These are phyloP conservation scores for Ophiosphaerella herpotricha DNA, from an alignment of 2,329 filamentous ascomycete species.

Conservation along the genomic window DNA sequence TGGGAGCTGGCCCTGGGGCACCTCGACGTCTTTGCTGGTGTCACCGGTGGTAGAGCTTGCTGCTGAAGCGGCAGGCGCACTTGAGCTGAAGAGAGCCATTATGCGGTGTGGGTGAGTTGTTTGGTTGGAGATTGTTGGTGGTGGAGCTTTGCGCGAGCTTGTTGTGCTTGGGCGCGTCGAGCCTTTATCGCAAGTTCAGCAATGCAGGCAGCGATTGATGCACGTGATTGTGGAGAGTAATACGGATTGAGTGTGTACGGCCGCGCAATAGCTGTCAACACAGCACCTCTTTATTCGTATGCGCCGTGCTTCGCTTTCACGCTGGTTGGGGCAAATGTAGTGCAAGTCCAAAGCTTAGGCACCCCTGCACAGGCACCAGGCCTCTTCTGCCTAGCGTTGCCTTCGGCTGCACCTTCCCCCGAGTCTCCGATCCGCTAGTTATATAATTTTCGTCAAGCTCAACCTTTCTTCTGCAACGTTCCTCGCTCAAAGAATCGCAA, in stretches of 20 bases:
- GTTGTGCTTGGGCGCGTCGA: slow-evolving; percentile 2
- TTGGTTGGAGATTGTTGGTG: slow-evolving; percentile 4
- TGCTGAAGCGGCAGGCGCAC: slow-evolving; percentile 57
- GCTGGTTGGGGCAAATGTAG: slow-evolving; percentile 23
- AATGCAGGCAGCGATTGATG: background rate
- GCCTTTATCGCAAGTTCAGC: slow-evolving; percentile 5
- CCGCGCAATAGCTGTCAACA: slow-evolving; percentile 7
- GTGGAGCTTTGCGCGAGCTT: slow-evolving; percentile 22
- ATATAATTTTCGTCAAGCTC: slow-evolving; percentile 23
- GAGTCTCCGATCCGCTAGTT: slow-evolving; percentile 11
- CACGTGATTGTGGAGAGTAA: background rate
- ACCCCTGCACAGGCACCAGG: slow-evolving; percentile 24
- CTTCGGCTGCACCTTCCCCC: slow-evolving; percentile 22
- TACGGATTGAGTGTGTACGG: background rate
- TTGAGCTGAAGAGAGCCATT: slow-evolving; percentile 67
- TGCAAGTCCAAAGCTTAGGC: slow-evolving; percentile 28
- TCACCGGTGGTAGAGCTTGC: slow-evolving; percentile 81
- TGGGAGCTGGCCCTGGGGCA: slow-evolving; percentile 69
- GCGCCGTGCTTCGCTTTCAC: slow-evolving; percentile 10
- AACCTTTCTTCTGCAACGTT: slow-evolving; percentile 59
- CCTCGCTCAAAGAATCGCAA: slow-evolving; percentile 99
- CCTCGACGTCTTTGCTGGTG: slow-evolving; percentile 82
- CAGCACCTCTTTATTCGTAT: slow-evolving; percentile 17
- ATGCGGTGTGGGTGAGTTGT: background rate
- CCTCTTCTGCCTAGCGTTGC: slow-evolving; percentile 24